Evolutionary conservation across 805 yeast species (phyloP).

Genomic region (Metschnikowia similis): DNA sequence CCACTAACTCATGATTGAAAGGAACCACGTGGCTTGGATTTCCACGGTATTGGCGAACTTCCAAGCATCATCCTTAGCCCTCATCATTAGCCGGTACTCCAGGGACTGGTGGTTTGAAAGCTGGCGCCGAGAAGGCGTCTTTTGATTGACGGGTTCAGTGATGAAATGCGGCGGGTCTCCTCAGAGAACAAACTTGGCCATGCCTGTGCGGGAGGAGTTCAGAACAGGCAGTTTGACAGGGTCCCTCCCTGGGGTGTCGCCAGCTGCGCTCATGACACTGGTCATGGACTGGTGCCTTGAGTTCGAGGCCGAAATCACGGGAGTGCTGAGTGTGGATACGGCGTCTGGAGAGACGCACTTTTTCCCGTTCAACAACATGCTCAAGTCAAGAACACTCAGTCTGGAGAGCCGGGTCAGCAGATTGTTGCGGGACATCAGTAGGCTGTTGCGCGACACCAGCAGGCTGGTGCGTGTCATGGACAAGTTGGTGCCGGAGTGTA

Average conservation of each 20-base stretch:
- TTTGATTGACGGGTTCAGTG: too few relatives aligned
- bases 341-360: conserved; percentile 17
- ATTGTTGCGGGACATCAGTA: conserved; percentile 1
- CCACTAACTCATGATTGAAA: too few relatives aligned
- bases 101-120: too few relatives aligned
- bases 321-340: conserved; percentile 16
- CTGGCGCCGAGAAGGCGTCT: too few relatives aligned
- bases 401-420: conserved; percentile 3
- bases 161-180: too few relatives aligned
- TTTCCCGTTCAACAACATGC: conserved; percentile 12
- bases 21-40: too few relatives aligned
- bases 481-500: conserved; percentile 3
- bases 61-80: too few relatives aligned
- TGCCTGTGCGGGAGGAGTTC: not conserved
- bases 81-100: too few relatives aligned
- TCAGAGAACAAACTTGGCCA: not conserved
- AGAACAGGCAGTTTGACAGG: not conserved
- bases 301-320: conserved; percentile 12
- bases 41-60: too few relatives aligned
- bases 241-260: not conserved
- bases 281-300: conserved; percentile 15
- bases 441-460: not conserved
- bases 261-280: conserved; percentile 4
- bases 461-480: conserved; percentile 1
- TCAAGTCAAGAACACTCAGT: conserved; percentile 2